Conservation (phyloP, 1,284 basidiomycete species). For the Porodaedalea pini region DNA sequence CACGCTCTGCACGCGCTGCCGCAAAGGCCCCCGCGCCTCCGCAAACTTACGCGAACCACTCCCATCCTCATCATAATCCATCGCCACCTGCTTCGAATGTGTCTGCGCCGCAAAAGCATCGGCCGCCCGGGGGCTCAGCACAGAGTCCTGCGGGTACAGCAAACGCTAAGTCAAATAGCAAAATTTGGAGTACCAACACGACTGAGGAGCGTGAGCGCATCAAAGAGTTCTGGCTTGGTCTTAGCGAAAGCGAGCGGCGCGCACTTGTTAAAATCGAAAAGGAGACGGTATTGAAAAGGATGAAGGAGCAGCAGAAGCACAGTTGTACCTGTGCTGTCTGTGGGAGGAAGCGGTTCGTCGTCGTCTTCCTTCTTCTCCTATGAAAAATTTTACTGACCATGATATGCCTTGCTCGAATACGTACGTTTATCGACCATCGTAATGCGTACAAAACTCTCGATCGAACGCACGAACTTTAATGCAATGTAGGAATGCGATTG, state of each 20-base stretch:
- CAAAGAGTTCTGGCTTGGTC: constrained; percentile 93
- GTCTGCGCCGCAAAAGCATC: constrained; percentile 45
- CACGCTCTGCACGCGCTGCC: constrained; percentile 55
- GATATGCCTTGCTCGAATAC: constrained; percentile 5
- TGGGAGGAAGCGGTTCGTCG: constrained; percentile 86
- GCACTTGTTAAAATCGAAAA: constrained; percentile 95
- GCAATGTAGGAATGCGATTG: constrained; percentile 81
- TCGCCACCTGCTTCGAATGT: constrained; percentile 67
- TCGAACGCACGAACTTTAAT: constrained; percentile 18
- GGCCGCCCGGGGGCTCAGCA: constrained; percentile 37
- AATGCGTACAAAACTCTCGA: constrained; percentile 5
- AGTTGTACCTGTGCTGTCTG: constrained; percentile 95
- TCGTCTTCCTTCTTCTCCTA: constrained; percentile 28
- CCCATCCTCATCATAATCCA: constrained; percentile 59
- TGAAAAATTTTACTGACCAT: constrained; percentile 38
- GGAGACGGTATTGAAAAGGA: constrained; percentile 93
- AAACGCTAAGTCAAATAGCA: constrained; percentile 50
- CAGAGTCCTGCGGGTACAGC: constrained; percentile 31
- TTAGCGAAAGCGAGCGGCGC: constrained; percentile 85
- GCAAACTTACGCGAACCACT: constrained; percentile 47
- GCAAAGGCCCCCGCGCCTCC: constrained; percentile 63
- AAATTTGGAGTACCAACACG: constrained; percentile 89
- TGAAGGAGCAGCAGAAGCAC: constrained; percentile 99
- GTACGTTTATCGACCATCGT: constrained; percentile 11
- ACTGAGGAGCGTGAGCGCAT: constrained; percentile 94